phyloP scores from a whole-genome alignment of 768 basidiomycete species.

The Tulasnella sp. region DNA sequence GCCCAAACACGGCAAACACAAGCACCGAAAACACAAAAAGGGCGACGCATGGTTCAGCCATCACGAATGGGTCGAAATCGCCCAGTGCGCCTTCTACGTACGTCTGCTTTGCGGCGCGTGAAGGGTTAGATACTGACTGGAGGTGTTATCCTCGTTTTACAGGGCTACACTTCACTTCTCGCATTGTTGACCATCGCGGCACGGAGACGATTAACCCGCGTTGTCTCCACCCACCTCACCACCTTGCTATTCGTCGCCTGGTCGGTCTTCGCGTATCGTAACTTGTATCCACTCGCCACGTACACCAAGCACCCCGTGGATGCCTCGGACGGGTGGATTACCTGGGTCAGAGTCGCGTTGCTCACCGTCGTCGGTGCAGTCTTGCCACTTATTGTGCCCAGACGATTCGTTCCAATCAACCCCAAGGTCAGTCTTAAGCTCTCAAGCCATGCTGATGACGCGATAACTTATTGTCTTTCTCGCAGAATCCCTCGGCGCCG shows the following conservation, averaged over 20 bases:
- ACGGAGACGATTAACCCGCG: conserved; percentile 28
- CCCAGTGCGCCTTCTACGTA: conserved; percentile 27
- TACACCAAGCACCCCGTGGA: conserved; percentile 43
- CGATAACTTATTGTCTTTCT: not conserved
- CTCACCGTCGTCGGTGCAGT: conserved; percentile 35
- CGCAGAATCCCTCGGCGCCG: conserved; percentile 26
- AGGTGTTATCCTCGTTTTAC: not conserved
- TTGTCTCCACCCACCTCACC: conserved; percentile 37
- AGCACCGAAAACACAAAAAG: conserved; percentile 19
- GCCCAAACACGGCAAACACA: conserved; percentile 23
- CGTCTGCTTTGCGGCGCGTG: conserved; percentile 9
- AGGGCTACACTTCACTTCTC: conserved; percentile 38
- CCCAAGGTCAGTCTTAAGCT: conserved; percentile 29
- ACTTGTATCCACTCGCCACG: conserved; percentile 46
- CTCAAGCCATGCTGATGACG: not conserved
- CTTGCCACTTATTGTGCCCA: conserved; percentile 45
- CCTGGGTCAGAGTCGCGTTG: conserved; percentile 44
- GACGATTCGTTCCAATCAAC: conserved; percentile 47
- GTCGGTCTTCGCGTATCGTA: conserved; percentile 31
- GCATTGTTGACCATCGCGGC: conserved; percentile 32
- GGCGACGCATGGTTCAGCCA: conserved; percentile 19
- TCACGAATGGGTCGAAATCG: conserved; percentile 24
- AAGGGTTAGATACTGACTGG: not conserved
- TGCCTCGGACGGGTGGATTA: conserved; percentile 32
- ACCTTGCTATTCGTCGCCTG: conserved; percentile 38